Percentiles rank a stretch among this genome's conserved stretches.
Conservation (phyloP, 2,329 filamentous ascomycete genomes). For the Cladorrhinum sp. region DNA sequence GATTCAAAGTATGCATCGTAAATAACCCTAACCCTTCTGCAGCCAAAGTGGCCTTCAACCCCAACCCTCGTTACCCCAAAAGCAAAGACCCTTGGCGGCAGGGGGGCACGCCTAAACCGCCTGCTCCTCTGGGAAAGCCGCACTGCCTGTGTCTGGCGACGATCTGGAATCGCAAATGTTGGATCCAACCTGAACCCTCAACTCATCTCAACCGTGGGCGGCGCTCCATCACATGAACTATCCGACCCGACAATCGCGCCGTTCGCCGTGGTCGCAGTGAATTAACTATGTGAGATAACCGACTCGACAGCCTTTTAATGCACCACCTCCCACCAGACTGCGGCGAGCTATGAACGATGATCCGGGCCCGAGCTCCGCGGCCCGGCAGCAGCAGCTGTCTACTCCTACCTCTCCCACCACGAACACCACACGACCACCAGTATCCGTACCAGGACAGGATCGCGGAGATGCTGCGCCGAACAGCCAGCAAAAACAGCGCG, state of each 20-base stretch:
- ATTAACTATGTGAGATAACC: background rate
- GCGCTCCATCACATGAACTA: background rate
- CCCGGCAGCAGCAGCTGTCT: slow-evolving; percentile 27
- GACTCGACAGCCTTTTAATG: background rate
- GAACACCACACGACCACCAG: slow-evolving; percentile 1
- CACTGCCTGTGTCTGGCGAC: background rate
- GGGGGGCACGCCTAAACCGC: background rate
- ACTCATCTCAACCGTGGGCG: background rate
- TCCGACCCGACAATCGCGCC: background rate
- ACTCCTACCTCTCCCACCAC: slow-evolving; percentile 11
- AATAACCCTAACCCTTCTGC: background rate
- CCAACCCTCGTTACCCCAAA: background rate
- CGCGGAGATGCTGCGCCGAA: slow-evolving; percentile 15
- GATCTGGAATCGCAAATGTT: background rate
- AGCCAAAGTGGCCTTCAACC: background rate
- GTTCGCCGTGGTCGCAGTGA: background rate
- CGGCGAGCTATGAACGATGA: slow-evolving; percentile 46
- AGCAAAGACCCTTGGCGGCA: background rate
- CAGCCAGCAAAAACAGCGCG: slow-evolving; percentile 28
- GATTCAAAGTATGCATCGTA: background rate
- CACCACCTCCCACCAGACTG: slow-evolving; percentile 15
- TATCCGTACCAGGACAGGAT: slow-evolving; percentile 10
- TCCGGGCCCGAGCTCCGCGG: slow-evolving; percentile 42
- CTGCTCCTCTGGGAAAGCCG: background rate
- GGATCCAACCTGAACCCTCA: background rate